Evolutionary conservation across 352 stramenopile genomes (phyloP), one percentile per base, ranked within the genome.

Genomic region (Phytophthora foliorum): DNA sequence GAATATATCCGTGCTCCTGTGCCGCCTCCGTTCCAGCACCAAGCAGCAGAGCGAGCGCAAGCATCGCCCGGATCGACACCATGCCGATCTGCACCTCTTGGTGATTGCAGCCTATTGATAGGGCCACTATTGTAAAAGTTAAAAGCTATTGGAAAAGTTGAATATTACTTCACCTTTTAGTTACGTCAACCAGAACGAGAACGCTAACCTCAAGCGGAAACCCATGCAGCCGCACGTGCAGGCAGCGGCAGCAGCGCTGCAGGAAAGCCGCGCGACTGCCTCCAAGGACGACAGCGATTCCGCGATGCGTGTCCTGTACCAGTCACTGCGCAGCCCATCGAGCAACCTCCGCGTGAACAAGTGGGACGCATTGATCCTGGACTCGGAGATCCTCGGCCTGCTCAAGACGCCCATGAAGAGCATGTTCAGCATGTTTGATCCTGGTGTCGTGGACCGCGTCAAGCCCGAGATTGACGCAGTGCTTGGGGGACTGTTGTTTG

Each of bases 401-500:
- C 83, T 95, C 65, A 92, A 93, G 61, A 67, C 60, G 13, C 85
- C 84, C 11, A 80, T 93, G 74, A 89, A 89, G 66, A 84, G 67
- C 72, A 93, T 94, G 82, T 94, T 95, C 54, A 80, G 63, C 72
- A 81, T 91, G 78, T 93, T 93, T 52, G 81, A 90, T 46, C 82
- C 88, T 4, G 79, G 84, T 1, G 52, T 87, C 24, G 73, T 90
- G 57, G 86, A 92, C 36, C 74, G 69, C 19, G 69, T 91, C 60
- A 90, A 93, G 49, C 82, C 84, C 6, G 88, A 95, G 69, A 87
- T 94, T n/a, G 84, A 94, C 21, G 81, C 79, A 0, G 29, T 81
- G 46, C 73, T 93, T 25, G 62, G 67, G 5, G 73, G 76, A 14
- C 51, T 92, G 53, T 52, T 95, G 19, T 94, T 95, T 24, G 51